Evolutionary conservation across 1,284 basidiomycete species (phyloP).

Genomic region (Uromyces viciae-fabae): DNA sequence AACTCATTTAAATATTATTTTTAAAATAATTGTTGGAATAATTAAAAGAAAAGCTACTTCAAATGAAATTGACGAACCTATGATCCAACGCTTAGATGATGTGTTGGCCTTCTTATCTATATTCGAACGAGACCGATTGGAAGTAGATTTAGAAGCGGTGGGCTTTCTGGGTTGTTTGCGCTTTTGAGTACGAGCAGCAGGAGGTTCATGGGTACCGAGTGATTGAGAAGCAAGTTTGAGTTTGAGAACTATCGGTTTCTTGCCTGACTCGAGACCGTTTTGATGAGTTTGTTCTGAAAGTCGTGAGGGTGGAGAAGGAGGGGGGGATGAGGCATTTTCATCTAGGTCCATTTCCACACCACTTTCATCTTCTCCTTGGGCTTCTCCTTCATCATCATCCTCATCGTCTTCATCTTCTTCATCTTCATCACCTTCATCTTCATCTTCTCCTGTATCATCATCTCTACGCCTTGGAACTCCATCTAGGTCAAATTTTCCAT

Average conservation of each 20-base stretch:
- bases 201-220: too few species aligned
- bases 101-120: constrained; percentile 20
- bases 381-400: constrained; percentile 23
- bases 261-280: not conserved
- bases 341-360: constrained; percentile 41
- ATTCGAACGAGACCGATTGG: constrained; percentile 9
- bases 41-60: too few species aligned
- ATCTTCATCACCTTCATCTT: constrained; percentile 21
- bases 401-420: constrained; percentile 22
- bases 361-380: constrained; percentile 14
- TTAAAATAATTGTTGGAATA: too few species aligned
- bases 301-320: constrained; percentile 32
- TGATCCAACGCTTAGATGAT: not conserved
- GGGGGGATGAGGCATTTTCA: constrained; percentile 25
- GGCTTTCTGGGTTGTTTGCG: constrained; percentile 35
- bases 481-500: too few species aligned
- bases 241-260: constrained; percentile 41
- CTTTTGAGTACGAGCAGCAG: constrained; percentile 2
- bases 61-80: not conserved
- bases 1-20: too few species aligned
- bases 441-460: not conserved
- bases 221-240: constrained; percentile 42
- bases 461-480: too few species aligned
- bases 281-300: constrained; percentile 14
- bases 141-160: not conserved